Evolutionary conservation across 345 rosid genomes (phyloP).

Genomic region (Physaria fendleri): DNA sequence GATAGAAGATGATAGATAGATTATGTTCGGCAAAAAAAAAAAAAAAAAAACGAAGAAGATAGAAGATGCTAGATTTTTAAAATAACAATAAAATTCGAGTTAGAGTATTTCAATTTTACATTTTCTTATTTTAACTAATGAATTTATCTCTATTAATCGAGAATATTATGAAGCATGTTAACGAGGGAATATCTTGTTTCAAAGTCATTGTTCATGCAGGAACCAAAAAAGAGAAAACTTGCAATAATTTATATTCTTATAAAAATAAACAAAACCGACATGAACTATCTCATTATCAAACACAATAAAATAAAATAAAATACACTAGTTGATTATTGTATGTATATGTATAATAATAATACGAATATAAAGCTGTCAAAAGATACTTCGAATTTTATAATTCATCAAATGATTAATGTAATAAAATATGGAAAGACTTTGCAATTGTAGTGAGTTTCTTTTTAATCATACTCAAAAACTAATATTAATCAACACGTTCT

Average conservation of each 20-base stretch:
- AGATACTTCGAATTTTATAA: conserved; percentile 22
- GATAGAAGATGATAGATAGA: no score
- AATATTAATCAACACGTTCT: no score
- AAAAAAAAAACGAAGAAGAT: no score
- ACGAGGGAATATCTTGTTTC: neutral
- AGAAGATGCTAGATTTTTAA: no score
- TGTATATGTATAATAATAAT: no score
- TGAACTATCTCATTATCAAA: conserved; percentile 22
- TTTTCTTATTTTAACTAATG: neutral
- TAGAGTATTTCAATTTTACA: no score
- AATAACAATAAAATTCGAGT: no score
- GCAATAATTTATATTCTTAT: neutral
- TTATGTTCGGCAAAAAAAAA: no score
- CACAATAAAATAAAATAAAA: conserved; percentile 25
- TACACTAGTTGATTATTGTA: conserved; percentile 15
- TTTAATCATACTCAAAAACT: no score
- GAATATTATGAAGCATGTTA: neutral
- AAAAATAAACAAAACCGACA: conserved; percentile 16
- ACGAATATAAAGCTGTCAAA: conserved; percentile 31
- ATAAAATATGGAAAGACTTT: conserved; percentile 24
- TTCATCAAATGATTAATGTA: conserved; percentile 16
- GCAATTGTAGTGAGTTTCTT: conserved; percentile 15
- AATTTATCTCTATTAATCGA: neutral
- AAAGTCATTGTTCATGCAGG: conserved; percentile 23
- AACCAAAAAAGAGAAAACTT: neutral